These are phyloP conservation scores for Gossypium sturtianum DNA, from an alignment of 345 rosid genomes.

Conservation along the genomic window DNA sequence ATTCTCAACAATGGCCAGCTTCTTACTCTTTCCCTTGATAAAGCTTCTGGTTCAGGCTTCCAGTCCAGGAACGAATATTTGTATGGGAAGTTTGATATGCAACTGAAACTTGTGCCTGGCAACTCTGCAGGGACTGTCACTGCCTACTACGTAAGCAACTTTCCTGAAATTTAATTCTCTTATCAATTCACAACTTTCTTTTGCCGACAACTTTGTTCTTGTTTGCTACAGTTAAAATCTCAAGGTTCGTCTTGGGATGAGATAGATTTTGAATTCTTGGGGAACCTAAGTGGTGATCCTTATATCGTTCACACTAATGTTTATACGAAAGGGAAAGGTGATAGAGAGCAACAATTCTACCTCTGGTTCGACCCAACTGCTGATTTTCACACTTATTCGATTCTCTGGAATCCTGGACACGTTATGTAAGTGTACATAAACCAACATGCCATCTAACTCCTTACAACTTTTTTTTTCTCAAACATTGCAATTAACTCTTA, in stretches of 20 bases:
- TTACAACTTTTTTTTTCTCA: background rate
- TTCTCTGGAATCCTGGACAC: slow-evolving; percentile 44
- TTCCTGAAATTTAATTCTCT: background rate
- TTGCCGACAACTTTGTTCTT: background rate
- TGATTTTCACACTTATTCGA: slow-evolving; percentile 51
- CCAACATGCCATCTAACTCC: background rate
- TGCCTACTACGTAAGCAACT: background rate
- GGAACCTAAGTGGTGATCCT: background rate
- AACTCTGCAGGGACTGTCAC: background rate
- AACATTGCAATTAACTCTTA: background rate
- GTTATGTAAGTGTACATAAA: slow-evolving; percentile 27
- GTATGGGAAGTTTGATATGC: background rate
- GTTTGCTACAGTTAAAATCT: background rate
- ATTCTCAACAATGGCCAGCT: background rate
- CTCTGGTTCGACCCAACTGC: slow-evolving; percentile 3
- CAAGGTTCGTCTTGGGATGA: background rate
- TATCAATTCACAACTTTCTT: slow-evolving; percentile 22
- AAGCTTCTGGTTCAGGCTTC: background rate
- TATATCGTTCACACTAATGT: background rate
- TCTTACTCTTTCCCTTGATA: background rate
- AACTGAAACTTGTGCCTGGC: background rate
- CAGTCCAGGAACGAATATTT: background rate
- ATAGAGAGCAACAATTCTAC: background rate
- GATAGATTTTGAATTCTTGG: background rate
- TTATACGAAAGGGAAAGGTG: background rate